Percentiles rank a stretch among this genome's conserved stretches.
Evolutionary conservation across 345 rosid genomes (phyloP).

Genomic region (Eucalyptus marginata): DNA sequence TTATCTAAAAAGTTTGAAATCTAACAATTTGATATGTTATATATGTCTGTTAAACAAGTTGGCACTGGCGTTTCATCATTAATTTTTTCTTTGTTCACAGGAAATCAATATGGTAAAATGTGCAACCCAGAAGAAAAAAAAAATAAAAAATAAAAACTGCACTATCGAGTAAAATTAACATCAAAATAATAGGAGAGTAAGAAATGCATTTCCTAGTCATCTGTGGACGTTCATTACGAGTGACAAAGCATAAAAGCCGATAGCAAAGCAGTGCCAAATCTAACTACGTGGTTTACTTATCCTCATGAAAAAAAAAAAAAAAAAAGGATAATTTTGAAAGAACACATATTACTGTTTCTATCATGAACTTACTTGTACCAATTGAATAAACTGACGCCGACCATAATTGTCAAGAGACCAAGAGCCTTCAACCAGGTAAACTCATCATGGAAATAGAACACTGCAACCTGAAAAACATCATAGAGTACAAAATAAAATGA

Average conservation of each 20-base stretch:
- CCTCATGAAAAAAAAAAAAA: not conserved
- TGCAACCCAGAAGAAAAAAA: not conserved
- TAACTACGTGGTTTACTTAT: not conserved
- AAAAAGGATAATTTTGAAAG: not conserved
- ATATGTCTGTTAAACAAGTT: not conserved
- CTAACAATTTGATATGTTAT: not conserved
- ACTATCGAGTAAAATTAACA: not conserved
- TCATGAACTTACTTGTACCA: constrained; percentile 90
- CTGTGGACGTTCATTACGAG: not conserved
- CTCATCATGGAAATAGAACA: constrained; percentile 87
- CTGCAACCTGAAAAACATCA: constrained; percentile 64
- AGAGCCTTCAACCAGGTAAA: constrained; percentile 89
- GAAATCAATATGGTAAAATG: not conserved
- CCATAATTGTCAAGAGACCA: constrained; percentile 77
- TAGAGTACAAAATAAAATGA: not conserved
- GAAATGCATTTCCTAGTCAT: not conserved
- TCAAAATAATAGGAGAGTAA: not conserved
- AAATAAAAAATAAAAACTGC: not conserved
- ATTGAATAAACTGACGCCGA: constrained; percentile 88
- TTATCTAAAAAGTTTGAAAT: not conserved
- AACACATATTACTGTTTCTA: not conserved
- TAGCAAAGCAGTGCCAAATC: not conserved
- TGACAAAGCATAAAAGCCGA: not conserved
- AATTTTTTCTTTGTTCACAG: not conserved
- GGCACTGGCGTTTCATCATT: not conserved